These are phyloP conservation scores for Balamuthia mandrillaris DNA, from an alignment of 208 protist genomes.

Conservation along the genomic window DNA sequence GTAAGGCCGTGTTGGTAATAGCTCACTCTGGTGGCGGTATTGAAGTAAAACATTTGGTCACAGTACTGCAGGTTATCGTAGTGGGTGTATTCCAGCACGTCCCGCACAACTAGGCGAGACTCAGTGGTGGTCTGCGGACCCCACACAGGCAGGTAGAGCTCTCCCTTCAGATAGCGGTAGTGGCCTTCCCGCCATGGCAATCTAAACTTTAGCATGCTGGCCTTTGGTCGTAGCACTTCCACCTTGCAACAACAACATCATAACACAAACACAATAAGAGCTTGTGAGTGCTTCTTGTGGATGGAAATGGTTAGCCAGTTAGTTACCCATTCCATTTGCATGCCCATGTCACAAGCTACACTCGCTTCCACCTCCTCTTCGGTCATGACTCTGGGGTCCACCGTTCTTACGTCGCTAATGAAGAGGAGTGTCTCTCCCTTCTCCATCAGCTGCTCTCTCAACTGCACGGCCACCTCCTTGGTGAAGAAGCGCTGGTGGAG, in stretches of 20 bases:
- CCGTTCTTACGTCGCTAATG: constrained; percentile 77
- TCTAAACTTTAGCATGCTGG: constrained; percentile 92
- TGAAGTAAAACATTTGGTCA: constrained; percentile 93
- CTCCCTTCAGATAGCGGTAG: constrained; percentile 39
- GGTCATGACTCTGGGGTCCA: not conserved
- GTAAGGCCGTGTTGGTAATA: constrained; percentile 1
- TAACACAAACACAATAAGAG: constrained; percentile 36
- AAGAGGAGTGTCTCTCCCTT: no score
- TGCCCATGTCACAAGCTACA: constrained; percentile 84
- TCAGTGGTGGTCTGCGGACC: constrained; percentile 91
- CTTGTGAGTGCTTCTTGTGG: not conserved
- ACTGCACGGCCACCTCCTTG: constrained; percentile 75
- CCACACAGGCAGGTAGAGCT: constrained; percentile 80
- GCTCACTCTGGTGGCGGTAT: constrained; percentile 73
- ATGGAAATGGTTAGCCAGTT: not conserved
- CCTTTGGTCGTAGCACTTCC: constrained; percentile 78
- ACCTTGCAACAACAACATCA: constrained; percentile 90
- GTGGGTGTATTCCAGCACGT: constrained; percentile 26
- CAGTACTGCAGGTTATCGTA: constrained; percentile 86
- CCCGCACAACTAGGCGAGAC: constrained; percentile 81
- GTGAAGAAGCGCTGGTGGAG: constrained; percentile 91
- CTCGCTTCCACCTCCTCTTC: constrained; percentile 77
- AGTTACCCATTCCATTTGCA: constrained; percentile 5
- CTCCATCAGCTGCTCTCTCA: no score
- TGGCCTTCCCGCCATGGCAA: constrained; percentile 82